Percentiles rank a stretch among this genome's conserved stretches.
phyloP scores from a whole-genome alignment of 768 basidiomycete species.

The Tricholoma hemisulphureum region DNA sequence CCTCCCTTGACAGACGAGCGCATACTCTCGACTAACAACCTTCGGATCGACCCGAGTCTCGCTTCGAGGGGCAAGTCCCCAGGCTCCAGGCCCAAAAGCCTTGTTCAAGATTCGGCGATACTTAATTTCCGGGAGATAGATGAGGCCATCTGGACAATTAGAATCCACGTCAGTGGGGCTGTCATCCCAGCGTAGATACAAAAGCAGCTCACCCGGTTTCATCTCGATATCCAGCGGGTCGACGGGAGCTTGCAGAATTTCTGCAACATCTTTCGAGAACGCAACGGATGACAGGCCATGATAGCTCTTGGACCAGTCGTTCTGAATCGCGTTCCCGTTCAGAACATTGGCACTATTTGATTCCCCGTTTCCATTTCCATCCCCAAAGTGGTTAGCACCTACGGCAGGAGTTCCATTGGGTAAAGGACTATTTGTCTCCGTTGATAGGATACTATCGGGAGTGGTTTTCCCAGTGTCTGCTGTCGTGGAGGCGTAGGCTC shows the following conservation, averaged over 20 bases:
- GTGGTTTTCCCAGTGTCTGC: background rate
- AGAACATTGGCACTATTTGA: background rate
- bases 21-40: conserved; percentile 92
- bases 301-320: conserved; percentile 90
- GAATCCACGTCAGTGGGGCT: background rate
- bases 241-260: conserved; percentile 71
- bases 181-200: background rate
- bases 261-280: conserved; percentile 72
- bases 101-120: conserved; percentile 89
- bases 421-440: conserved; percentile 1
- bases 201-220: conserved; percentile 72
- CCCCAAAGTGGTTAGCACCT: background rate
- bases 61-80: conserved; percentile 93
- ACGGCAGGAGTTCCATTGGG: conserved; percentile 3
- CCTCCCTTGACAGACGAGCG: conserved; percentile 90
- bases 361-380: background rate
- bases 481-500: conserved; percentile 14
- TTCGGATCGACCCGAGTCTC: conserved; percentile 88
- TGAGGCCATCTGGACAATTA: conserved; percentile 67
- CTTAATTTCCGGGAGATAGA: conserved; percentile 97
- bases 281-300: conserved; percentile 74
- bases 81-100: conserved; percentile 94
- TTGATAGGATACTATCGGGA: background rate
- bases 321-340: conserved; percentile 25
- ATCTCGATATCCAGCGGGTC: conserved; percentile 83